Evolutionary conservation across 2,329 filamentous ascomycete species (phyloP), one percentile per base, ranked within the genome.

Genomic region (Colletotrichum sp.): DNA sequence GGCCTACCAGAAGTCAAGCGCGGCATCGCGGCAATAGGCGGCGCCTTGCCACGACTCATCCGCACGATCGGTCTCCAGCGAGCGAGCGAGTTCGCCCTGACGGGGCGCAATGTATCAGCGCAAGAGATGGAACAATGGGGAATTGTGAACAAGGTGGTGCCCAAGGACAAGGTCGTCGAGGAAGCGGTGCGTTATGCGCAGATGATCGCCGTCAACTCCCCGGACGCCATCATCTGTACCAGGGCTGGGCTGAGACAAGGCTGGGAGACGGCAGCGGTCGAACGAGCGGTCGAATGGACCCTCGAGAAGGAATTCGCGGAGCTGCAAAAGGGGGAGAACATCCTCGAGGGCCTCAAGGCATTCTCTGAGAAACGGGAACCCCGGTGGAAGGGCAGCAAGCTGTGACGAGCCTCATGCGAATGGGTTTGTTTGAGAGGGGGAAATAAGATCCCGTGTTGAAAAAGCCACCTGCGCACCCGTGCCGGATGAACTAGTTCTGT

Each of bases 1-100:
- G 88, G 85, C 2, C 84, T 91, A 10, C 89, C 90, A 12, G 90
- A 91, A 81, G 89, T 88, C 4, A 86, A 88, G 71, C 86, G 89
- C 21, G 89, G 90, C n/a, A 86, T 91, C 36, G 90, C 87, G 44
- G 88, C 90, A 2, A 88, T 84, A 7, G 89, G 88, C 1, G 89
- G 89, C 7, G 89, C 88, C 12, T 84, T 90, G 9, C 86, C 89
- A 4, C 86, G 89, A 21, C 83, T 90, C 10, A 87, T 90, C 4
- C 86, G 88, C 34, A 88, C 69, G 5, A 76, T 78, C 44, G 80
- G 80, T 3, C 77, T 80, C 28, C 80, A 81, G 21, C 55, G 78
- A 52, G 80, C 80, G 4, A 78, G 77, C n/a, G 80, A 81, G 67
- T 77, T 81, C 49, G 79, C 79, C 5, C 69, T 81, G 5, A 81